Evolutionary conservation across 2,329 filamentous ascomycete species (phyloP).

Genomic region (Tolypocladium cylindrosporum): DNA sequence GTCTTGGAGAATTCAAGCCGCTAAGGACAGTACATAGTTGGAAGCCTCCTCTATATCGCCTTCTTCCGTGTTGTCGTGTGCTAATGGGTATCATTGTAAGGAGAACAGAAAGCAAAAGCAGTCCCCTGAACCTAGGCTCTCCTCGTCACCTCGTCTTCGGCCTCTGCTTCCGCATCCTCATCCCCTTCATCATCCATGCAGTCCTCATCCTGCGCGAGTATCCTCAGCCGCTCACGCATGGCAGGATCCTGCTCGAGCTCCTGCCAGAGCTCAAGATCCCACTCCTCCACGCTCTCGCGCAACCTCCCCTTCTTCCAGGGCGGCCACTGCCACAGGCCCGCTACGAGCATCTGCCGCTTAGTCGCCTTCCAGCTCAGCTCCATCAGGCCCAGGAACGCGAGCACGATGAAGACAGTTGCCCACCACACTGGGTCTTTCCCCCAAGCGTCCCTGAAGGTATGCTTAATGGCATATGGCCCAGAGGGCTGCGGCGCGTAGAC

Average conservation of each 20-base stretch:
- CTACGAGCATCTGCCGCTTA: conserved; percentile 34
- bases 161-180: conserved; percentile 12
- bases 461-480: conserved; percentile 55
- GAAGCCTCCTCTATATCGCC: conserved; percentile 1
- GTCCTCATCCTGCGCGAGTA: conserved; percentile 26
- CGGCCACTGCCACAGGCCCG: conserved; percentile 37
- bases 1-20: neutral
- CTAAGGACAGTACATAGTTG: neutral
- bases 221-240: conserved; percentile 30
- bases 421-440: conserved; percentile 67
- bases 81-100: neutral
- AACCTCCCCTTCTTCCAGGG: conserved; percentile 26
- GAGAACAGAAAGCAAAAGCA: neutral
- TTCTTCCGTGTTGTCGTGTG: neutral
- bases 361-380: conserved; percentile 51
- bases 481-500: conserved; percentile 44
- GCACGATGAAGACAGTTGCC: conserved; percentile 55
- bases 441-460: conserved; percentile 55
- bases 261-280: conserved; percentile 47
- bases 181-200: conserved; percentile 12
- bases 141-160: conserved; percentile 6
- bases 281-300: conserved; percentile 34
- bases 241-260: conserved; percentile 43
- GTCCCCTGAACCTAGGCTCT: neutral
- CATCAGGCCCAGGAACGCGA: conserved; percentile 49